Evolutionary conservation across 2,329 filamentous ascomycete species (phyloP), one percentile per base, ranked within the genome.

Genomic region (Fusarium kyushuense): DNA sequence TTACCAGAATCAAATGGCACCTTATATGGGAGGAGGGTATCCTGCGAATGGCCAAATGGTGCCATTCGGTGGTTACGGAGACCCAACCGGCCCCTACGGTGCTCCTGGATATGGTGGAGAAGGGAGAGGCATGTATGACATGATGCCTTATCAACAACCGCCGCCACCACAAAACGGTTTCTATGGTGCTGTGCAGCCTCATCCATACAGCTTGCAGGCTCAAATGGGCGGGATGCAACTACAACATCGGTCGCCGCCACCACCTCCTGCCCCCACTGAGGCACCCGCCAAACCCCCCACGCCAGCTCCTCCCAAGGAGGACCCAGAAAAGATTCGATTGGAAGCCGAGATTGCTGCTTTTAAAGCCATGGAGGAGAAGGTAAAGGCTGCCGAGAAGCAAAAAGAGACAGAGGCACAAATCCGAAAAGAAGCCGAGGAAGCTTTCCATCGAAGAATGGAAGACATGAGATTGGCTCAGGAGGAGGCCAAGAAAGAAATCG

Each of bases 251-350:
- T 40, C 74, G 17, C 73, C 74, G n/a, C 82, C 80, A 1, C 79
- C 81, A 7, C 81, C 83, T 0, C 75, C 79, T 6, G 78, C 79
- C n/a, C 35, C 35, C 2, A 70, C 66, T 54, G 79, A 72, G 16
- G 74, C 67, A n/a, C 70, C 79, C 9, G 75, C 79, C 6, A 82
- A 83, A 7, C 80, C 82, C 3, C 78, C 80, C 1, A 79, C 79
- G 8, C 80, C 81, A 58, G 78, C 79, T 16, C 75, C 76, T 14
- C 74, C 72, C 6, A 74, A 74, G 30, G 86, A 74, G 17, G 86
- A 90, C 54, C 83, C 85, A 3, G 86, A 90, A 57, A 88, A 88
- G 71, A 81, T 90, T 65, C 81, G 82, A n/a, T 84, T 90, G 58
- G 84, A 90, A 64, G 84, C 87, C 65, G 84, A 90, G 70, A 77